Evolutionary conservation across 805 yeast genomes (phyloP).

Genomic region (Hyphopichia homilentoma): DNA sequence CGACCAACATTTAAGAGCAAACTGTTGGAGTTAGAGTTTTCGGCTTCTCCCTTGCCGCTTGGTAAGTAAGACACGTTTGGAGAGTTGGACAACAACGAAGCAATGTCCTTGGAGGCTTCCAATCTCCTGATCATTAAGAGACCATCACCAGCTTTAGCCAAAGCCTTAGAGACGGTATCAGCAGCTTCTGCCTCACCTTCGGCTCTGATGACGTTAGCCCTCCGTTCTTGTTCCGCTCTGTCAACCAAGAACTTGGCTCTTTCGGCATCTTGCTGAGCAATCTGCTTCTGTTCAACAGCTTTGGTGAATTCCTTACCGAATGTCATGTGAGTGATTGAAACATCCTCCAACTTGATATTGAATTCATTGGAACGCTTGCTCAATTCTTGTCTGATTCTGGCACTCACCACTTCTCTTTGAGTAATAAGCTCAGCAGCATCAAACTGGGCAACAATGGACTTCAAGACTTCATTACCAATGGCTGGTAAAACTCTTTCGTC

Average conservation of each 20-base stretch:
- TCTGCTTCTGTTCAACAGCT: constrained; percentile 98
- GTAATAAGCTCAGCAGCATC: constrained; percentile 97
- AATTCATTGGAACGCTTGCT: constrained; percentile 82
- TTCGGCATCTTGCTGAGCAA: constrained; percentile 99
- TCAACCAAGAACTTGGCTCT: constrained; percentile 91
- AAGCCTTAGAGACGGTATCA: constrained; percentile 87
- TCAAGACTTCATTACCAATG: constrained; percentile 86
- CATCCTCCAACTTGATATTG: constrained; percentile 90
- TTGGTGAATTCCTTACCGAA: constrained; percentile 95
- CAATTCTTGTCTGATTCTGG: constrained; percentile 83
- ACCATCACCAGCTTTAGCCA: constrained; percentile 94
- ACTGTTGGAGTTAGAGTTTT: constrained; percentile 44
- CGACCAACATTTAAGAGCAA: constrained; percentile 69
- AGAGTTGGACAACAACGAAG: constrained; percentile 76
- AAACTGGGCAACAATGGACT: constrained; percentile 87
- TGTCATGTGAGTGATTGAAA: constrained; percentile 95
- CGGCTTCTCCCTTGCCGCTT: constrained; percentile 27
- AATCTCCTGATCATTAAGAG: constrained; percentile 87
- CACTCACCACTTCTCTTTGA: constrained; percentile 92
- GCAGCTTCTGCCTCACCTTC: constrained; percentile 99
- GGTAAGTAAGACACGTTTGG: constrained; percentile 91
- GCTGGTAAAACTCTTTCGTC: constrained; percentile 93
- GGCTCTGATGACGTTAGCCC: constrained; percentile 91
- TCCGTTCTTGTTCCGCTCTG: constrained; percentile 95
- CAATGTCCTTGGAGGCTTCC: constrained; percentile 96